These are phyloP conservation scores for Pinus albicaulis DNA, from an alignment of 75 land plant species.

Conservation along the genomic window DNA sequence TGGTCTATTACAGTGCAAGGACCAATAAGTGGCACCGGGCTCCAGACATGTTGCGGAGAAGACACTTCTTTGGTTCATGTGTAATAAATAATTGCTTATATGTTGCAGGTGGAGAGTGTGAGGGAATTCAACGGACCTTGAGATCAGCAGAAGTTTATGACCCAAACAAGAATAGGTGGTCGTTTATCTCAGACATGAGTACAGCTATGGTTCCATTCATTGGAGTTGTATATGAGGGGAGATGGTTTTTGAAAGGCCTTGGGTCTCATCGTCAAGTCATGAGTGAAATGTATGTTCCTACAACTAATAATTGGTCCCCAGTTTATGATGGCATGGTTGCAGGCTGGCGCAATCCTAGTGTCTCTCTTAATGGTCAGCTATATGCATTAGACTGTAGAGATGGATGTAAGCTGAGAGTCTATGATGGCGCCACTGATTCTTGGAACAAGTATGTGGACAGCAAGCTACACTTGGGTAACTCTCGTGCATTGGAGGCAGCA, in stretches of 20 bases:
- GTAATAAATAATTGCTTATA: constrained; percentile 75
- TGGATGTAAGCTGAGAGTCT: constrained; percentile 77
- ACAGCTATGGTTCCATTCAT: constrained; percentile 78
- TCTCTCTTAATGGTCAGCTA: constrained; percentile 55
- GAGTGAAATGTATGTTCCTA: constrained; percentile 79
- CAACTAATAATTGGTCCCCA: constrained; percentile 65
- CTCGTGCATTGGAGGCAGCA: constrained; percentile 79
- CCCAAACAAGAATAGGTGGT: constrained; percentile 72
- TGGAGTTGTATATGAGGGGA: constrained; percentile 64
- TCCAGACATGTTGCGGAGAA: constrained; percentile 65
- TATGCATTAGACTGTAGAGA: constrained; percentile 83
- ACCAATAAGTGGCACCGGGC: constrained; percentile 82
- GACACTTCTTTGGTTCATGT: constrained; percentile 76
- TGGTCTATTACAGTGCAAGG: constrained; percentile 69
- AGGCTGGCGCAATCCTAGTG: constrained; percentile 84
- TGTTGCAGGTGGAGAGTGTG: constrained; percentile 82
- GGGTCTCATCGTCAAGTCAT: constrained; percentile 70
- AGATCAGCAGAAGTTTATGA: constrained; percentile 72
- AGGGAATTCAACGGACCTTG: constrained; percentile 63
- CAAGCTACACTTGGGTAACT: constrained; percentile 67
- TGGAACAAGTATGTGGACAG: constrained; percentile 79
- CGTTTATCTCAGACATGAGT: constrained; percentile 64
- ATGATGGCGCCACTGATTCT: constrained; percentile 55
- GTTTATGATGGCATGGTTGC: constrained; percentile 72
- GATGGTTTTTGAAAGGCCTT: constrained; percentile 72